Conservation (phyloP, 371 early-diverging fungal species). For the Mucor plumbeus region DNA sequence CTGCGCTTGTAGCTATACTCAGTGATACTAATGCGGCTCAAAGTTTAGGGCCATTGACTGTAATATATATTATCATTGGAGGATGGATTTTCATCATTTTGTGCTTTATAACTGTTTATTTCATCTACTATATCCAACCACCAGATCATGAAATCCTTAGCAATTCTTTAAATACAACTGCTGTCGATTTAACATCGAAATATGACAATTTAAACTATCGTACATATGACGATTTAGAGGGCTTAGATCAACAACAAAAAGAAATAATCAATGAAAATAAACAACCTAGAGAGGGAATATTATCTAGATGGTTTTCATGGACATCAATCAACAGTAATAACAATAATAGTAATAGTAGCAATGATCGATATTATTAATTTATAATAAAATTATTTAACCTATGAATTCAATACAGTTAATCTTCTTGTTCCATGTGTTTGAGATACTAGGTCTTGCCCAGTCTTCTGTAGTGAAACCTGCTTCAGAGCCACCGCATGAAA, state of each 20-base stretch:
- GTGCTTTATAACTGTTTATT: constrained; percentile 51
- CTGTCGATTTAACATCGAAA: not conserved
- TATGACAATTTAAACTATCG: not conserved
- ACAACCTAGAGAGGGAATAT: not conserved
- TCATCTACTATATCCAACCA: constrained; percentile 45
- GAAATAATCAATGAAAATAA: not conserved
- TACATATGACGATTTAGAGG: not conserved
- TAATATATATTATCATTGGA: constrained; percentile 56
- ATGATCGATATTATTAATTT: not conserved
- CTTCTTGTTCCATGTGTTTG: constrained; percentile 10
- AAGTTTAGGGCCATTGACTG: constrained; percentile 52
- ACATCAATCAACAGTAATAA: not conserved
- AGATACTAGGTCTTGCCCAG: constrained; percentile 14
- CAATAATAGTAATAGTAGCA: not conserved
- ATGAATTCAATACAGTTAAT: constrained; percentile 14
- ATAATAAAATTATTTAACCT: constrained; percentile 3
- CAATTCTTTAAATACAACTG: not conserved
- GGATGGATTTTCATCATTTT: constrained; percentile 61
- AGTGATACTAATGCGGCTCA: constrained; percentile 53
- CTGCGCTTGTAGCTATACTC: constrained; percentile 56
- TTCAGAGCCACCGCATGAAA: not conserved
- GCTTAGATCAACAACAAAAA: not conserved
- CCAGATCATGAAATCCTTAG: constrained; percentile 11
- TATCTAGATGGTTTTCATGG: constrained; percentile 1
- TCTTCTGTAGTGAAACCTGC: constrained; percentile 13